phyloP scores from a whole-genome alignment of 2,329 filamentous ascomycete genomes.

The Dryadomyces sulphureus region DNA sequence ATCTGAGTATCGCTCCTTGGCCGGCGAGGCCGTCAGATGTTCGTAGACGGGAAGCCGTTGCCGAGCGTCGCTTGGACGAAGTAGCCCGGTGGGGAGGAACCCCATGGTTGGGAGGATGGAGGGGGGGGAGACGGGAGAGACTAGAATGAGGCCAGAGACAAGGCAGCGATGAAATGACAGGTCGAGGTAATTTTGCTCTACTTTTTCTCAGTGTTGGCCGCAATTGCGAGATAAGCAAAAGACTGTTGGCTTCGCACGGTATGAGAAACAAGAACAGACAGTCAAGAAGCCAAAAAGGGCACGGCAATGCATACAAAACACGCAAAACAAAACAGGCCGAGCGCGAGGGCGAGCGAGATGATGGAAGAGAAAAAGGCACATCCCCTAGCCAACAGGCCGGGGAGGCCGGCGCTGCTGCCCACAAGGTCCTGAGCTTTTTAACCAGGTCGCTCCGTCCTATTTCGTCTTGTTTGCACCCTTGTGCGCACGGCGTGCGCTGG shows the following conservation, averaged over 20 bases:
- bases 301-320: not conserved
- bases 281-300: not conserved
- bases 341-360: not conserved
- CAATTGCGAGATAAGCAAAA: too few species aligned
- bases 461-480: not conserved
- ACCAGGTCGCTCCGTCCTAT: not conserved
- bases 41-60: conserved; percentile 35
- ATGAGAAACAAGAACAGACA: not conserved
- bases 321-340: not conserved
- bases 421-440: not conserved
- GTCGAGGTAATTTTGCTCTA: not conserved
- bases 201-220: not conserved
- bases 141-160: too few species aligned
- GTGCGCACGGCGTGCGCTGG: not conserved
- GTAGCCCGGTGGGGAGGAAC: conserved; percentile 20
- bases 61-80: conserved; percentile 30
- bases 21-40: conserved; percentile 21
- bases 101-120: conserved; percentile 25
- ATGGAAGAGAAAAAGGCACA: not conserved
- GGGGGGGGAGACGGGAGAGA: not conserved
- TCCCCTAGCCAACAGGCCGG: not conserved
- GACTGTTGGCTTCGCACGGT: not conserved
- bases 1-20: conserved; percentile 37
- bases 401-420: not conserved
- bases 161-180: not conserved